Conservation (phyloP, 73 alveolate genomes). For the Paramecium caudatum region DNA sequence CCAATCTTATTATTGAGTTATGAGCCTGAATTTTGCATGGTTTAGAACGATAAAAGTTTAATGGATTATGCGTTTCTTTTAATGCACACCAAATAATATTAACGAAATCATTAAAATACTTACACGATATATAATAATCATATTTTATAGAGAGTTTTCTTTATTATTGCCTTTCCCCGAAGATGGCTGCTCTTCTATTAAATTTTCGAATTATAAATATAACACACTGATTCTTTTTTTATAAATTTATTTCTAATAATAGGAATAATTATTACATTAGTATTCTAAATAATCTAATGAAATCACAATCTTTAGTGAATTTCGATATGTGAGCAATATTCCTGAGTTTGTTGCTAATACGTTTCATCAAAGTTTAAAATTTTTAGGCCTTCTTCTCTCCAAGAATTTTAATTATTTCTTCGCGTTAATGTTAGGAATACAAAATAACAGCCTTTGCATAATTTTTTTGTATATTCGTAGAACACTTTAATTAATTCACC, state of each 20-base stretch:
- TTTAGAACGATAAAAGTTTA: too few relatives aligned
- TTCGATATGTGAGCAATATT: slow-evolving; percentile 8
- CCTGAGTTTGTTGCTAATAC: neutral
- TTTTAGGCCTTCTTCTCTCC: slow-evolving; percentile 3
- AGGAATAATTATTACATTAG: neutral
- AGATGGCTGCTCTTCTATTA: slow-evolving; percentile 45
- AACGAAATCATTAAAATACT: too few relatives aligned
- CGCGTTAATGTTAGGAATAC: neutral
- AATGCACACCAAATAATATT: too few relatives aligned
- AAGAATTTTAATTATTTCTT: neutral
- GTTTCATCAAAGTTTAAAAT: neutral
- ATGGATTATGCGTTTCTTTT: too few relatives aligned
- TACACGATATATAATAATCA: too few relatives aligned
- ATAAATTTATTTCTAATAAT: slow-evolving; percentile 19
- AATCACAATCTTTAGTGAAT: slow-evolving; percentile 11
- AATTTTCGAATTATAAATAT: slow-evolving; percentile 39
- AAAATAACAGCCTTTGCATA: slow-evolving; percentile 40
- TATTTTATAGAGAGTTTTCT: neutral
- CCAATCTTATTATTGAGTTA: too few relatives aligned
- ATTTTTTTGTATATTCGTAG: slow-evolving; percentile 26
- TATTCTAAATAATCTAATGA: slow-evolving; percentile 1
- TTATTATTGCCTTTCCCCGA: neutral
- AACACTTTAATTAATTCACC: neutral
- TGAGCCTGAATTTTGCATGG: too few relatives aligned
- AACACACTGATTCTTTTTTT: slow-evolving; percentile 23